A percentile compares a stretch with the other conserved stretches of the same genome.
phyloP scores from a whole-genome alignment of 192 early-diverging fungal species.

The Haplosporangium gracile region DNA sequence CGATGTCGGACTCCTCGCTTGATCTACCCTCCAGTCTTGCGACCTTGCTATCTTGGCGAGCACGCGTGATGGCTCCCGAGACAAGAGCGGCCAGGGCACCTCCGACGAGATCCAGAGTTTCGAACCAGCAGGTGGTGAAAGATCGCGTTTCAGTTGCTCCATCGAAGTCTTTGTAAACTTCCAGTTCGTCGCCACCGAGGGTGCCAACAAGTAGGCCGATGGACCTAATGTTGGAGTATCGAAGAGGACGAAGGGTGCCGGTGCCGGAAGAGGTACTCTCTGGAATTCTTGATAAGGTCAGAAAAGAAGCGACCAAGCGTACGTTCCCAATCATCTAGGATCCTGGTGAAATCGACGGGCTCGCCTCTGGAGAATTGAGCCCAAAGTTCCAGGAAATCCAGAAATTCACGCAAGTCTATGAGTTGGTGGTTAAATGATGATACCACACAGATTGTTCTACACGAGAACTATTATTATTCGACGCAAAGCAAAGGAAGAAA shows the following conservation, averaged over 20 bases:
- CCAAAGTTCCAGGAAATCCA: slow-evolving; percentile 58
- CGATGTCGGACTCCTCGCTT: slow-evolving; percentile 23
- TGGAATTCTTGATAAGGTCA: slow-evolving; percentile 20
- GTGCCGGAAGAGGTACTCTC: slow-evolving; percentile 11
- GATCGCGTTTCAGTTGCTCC: slow-evolving; percentile 43
- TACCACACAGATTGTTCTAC: slow-evolving; percentile 42
- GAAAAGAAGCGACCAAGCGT: slow-evolving; percentile 50
- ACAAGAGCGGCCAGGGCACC: slow-evolving; percentile 51
- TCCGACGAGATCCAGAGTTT: slow-evolving; percentile 56
- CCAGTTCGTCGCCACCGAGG: slow-evolving; percentile 36
- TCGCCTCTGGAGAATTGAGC: slow-evolving; percentile 47
- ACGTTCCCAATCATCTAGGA: slow-evolving; percentile 55
- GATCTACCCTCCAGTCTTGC: slow-evolving; percentile 50
- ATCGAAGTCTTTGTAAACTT: slow-evolving; percentile 41
- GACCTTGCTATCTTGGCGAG: slow-evolving; percentile 33
- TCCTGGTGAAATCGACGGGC: slow-evolving; percentile 43
- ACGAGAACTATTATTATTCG: neutral
- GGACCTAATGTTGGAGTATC: slow-evolving; percentile 12
- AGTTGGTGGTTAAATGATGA: slow-evolving; percentile 52
- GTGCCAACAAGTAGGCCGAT: slow-evolving; percentile 30
- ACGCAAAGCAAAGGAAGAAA: neutral
- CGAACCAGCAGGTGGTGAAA: slow-evolving; percentile 30
- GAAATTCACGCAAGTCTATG: slow-evolving; percentile 42
- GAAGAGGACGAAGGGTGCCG: slow-evolving; percentile 32
- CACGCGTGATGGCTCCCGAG: slow-evolving; percentile 52